A percentile compares a stretch with the other conserved stretches of the same genome.
Conservation (phyloP, 2,329 filamentous ascomycete species). For the Aspergillus nomiae region DNA sequence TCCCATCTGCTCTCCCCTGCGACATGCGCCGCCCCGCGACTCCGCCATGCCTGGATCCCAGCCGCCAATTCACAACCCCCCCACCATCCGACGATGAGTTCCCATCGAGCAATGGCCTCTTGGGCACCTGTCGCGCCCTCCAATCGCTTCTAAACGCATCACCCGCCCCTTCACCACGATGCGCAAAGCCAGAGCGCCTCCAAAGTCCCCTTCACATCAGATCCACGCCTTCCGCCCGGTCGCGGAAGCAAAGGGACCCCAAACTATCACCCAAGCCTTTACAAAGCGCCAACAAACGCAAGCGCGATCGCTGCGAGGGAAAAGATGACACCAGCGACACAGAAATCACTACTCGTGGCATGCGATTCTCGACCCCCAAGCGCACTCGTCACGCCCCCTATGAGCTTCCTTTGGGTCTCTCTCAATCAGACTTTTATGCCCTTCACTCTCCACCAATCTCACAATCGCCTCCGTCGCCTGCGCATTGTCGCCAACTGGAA, state of each 20-base stretch:
- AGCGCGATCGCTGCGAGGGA: constrained; percentile 35
- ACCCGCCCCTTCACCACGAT: constrained; percentile 39
- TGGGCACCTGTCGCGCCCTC: constrained; percentile 45
- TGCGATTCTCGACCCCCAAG: constrained; percentile 48
- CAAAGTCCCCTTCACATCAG: constrained; percentile 42
- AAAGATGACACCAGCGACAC: constrained; percentile 18
- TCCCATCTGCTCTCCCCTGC: constrained; percentile 50
- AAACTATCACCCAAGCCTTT: constrained; percentile 23
- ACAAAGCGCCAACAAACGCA: constrained; percentile 43
- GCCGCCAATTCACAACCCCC: constrained; percentile 41
- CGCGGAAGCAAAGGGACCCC: constrained; percentile 27
- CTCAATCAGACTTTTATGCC: constrained; percentile 46
- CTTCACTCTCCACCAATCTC: constrained; percentile 38
- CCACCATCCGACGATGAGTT: constrained; percentile 39
- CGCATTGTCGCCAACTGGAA: constrained; percentile 18
- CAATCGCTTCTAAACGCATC: constrained; percentile 46
- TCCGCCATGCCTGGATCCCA: constrained; percentile 37
- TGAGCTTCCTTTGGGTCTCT: constrained; percentile 48
- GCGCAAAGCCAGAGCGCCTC: constrained; percentile 38
- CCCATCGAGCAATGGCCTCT: constrained; percentile 39
- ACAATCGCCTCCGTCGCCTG: constrained; percentile 33
- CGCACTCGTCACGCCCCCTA: constrained; percentile 44
- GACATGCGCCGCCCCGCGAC: constrained; percentile 39
- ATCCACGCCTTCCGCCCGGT: constrained; percentile 30
- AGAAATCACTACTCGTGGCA: constrained; percentile 17